phyloP scores from a whole-genome alignment of 371 early-diverging fungal genomes.

The Apophysomyces variabilis region DNA sequence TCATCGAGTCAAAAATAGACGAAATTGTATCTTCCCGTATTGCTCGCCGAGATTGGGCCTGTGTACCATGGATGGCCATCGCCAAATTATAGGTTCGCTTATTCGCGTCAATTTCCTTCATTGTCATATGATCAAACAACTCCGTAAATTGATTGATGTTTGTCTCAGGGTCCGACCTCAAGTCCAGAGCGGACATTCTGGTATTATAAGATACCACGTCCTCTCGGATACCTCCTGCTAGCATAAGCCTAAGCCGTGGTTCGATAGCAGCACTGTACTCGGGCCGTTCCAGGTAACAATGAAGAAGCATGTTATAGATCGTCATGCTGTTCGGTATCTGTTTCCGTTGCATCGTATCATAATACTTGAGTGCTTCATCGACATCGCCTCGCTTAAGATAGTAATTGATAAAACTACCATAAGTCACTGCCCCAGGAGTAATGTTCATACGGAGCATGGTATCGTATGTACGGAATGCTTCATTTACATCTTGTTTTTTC shows the following conservation, averaged over 20 bases:
- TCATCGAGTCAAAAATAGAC: conserved; percentile 15
- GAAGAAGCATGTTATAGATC: conserved; percentile 32
- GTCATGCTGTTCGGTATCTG: conserved; percentile 28
- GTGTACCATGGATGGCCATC: conserved; percentile 33
- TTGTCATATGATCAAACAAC: neutral
- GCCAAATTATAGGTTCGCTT: conserved; percentile 43
- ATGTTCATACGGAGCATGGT: conserved; percentile 24
- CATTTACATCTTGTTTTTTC: conserved; percentile 17
- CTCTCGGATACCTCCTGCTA: conserved; percentile 16
- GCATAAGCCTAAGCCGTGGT: conserved; percentile 19
- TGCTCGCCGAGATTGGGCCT: conserved; percentile 12
- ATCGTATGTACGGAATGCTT: conserved; percentile 36
- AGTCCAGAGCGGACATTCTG: conserved; percentile 14
- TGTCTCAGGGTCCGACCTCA: conserved; percentile 1
- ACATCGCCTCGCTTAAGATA: conserved; percentile 26
- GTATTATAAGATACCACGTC: conserved; percentile 27
- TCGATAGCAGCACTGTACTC: conserved; percentile 18
- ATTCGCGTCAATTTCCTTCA: conserved; percentile 6
- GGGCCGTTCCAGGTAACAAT: conserved; percentile 26
- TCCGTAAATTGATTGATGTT: neutral
- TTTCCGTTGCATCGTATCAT: conserved; percentile 33
- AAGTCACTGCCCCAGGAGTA: conserved; percentile 27
- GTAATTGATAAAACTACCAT: conserved; percentile 30
- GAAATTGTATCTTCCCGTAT: neutral
- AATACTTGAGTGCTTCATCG: conserved; percentile 28